These are phyloP conservation scores for Candida loeiensis DNA, from an alignment of 805 yeast genomes.

Conservation along the genomic window DNA sequence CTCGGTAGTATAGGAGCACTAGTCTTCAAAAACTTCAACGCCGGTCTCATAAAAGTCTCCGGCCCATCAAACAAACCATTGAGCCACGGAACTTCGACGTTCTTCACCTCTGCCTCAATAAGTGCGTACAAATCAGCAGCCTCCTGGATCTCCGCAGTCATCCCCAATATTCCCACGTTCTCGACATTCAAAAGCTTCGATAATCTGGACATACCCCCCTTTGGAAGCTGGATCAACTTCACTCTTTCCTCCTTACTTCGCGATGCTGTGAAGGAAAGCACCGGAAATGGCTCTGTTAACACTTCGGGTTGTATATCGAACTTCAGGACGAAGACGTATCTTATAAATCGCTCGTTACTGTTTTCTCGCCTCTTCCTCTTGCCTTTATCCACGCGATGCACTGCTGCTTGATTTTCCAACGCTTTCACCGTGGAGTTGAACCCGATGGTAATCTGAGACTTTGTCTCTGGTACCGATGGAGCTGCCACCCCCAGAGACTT, in stretches of 20 bases:
- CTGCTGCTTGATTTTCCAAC: slow-evolving; percentile 43
- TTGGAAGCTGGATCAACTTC: slow-evolving; percentile 60
- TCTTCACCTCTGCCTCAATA: slow-evolving; percentile 28
- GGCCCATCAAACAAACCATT: slow-evolving; percentile 23
- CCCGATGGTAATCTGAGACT: slow-evolving; percentile 36
- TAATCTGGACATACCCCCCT: slow-evolving; percentile 31
- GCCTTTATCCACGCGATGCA: slow-evolving; percentile 11
- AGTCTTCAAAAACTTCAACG: slow-evolving; percentile 43
- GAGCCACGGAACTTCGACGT: slow-evolving; percentile 47
- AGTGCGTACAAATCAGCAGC: slow-evolving; percentile 28
- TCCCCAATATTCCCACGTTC: slow-evolving; percentile 32
- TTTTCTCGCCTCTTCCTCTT: slow-evolving; percentile 7
- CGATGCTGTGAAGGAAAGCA: slow-evolving; percentile 47
- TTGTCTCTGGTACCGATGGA: slow-evolving; percentile 14
- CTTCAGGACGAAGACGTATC: slow-evolving; percentile 58
- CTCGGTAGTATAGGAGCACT: slow-evolving; percentile 40
- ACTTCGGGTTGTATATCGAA: slow-evolving; percentile 50
- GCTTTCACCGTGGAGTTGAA: slow-evolving; percentile 53
- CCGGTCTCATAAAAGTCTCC: slow-evolving; percentile 26
- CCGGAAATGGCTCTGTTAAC: slow-evolving; percentile 56
- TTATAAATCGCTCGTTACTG: slow-evolving; percentile 16
- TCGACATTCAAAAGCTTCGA: slow-evolving; percentile 27
- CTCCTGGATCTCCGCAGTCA: slow-evolving; percentile 24
- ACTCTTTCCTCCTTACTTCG: slow-evolving; percentile 29
- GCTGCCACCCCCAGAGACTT: slow-evolving; percentile 7